Evolutionary conservation across 164 flowering plant genomes (phyloP).

Genomic region (Chimonanthus praecox): DNA sequence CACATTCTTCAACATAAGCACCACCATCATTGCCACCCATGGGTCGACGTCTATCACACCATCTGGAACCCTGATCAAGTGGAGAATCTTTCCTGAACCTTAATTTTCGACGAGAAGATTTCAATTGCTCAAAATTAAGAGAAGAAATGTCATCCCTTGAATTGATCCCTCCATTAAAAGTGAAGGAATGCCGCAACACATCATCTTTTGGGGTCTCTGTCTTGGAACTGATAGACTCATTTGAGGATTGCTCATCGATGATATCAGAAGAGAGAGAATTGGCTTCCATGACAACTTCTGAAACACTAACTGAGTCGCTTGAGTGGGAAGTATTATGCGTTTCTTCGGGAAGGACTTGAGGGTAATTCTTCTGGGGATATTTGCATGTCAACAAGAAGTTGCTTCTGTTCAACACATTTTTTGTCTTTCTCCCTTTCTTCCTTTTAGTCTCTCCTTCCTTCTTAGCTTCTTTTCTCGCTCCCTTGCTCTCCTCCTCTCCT

Average conservation of each 20-base stretch:
- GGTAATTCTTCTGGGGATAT: slow-evolving; percentile 30
- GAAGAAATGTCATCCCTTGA: slow-evolving; percentile 34
- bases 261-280: slow-evolving; percentile 32
- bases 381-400: slow-evolving; percentile 23
- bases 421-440: slow-evolving; percentile 46
- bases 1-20: slow-evolving; percentile 28
- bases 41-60: slow-evolving; percentile 42
- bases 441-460: slow-evolving; percentile 85
- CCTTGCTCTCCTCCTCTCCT: slow-evolving; percentile 75
- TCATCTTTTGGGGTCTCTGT: neutral
- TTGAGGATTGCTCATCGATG: slow-evolving; percentile 35
- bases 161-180: slow-evolving; percentile 34
- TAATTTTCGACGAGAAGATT: slow-evolving; percentile 40
- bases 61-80: slow-evolving; percentile 37
- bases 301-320: slow-evolving; percentile 43
- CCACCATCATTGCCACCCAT: slow-evolving; percentile 27
- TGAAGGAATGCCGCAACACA: neutral
- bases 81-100: slow-evolving; percentile 42
- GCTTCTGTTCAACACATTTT: slow-evolving; percentile 20
- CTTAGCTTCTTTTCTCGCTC: slow-evolving; percentile 93
- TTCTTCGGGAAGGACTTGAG: slow-evolving; percentile 34
- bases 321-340: slow-evolving; percentile 24
- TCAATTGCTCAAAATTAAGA: slow-evolving; percentile 40
- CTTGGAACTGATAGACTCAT: slow-evolving; percentile 12
- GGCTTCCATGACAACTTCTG: slow-evolving; percentile 29